Conservation (phyloP, 2,329 filamentous ascomycete species). For the Graphilbum ipis-grandicollis region DNA sequence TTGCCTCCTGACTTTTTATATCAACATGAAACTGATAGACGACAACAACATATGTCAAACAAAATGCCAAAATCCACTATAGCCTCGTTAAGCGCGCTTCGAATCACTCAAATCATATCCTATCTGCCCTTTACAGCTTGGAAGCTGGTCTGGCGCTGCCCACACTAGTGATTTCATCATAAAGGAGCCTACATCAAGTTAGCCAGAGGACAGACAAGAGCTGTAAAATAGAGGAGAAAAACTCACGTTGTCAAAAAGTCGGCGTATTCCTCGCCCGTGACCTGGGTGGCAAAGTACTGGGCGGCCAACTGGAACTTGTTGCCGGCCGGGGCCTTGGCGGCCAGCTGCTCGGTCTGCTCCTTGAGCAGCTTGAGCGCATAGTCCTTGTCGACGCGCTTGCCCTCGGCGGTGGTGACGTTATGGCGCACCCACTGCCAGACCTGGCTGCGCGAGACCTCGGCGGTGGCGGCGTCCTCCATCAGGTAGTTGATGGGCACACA, state of each 20-base stretch:
- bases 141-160: conserved; percentile 42
- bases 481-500: conserved; percentile 55
- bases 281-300: conserved; percentile 82
- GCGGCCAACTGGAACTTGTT: conserved; percentile 86
- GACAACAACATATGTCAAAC: too few species aligned
- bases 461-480: conserved; percentile 85
- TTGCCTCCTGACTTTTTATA: too few species aligned
- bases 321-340: conserved; percentile 59
- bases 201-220: not conserved
- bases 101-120: too few species aligned
- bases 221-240: not conserved
- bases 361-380: conserved; percentile 76
- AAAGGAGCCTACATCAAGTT: conserved; percentile 43
- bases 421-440: conserved; percentile 89
- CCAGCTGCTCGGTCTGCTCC: conserved; percentile 66
- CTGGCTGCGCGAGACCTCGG: conserved; percentile 86
- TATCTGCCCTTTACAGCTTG: conserved; percentile 35
- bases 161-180: conserved; percentile 71
- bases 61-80: too few species aligned
- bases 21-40: too few species aligned
- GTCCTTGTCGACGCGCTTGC: conserved; percentile 82
- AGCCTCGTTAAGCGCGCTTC: too few species aligned
- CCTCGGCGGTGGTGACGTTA: conserved; percentile 61
- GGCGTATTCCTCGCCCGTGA: conserved; percentile 93
- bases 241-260: conserved; percentile 80